A percentile compares a stretch with the other conserved stretches of the same genome.
Conservation (phyloP, 495 filamentous ascomycete genomes). For the Tetracladium setigerum region DNA sequence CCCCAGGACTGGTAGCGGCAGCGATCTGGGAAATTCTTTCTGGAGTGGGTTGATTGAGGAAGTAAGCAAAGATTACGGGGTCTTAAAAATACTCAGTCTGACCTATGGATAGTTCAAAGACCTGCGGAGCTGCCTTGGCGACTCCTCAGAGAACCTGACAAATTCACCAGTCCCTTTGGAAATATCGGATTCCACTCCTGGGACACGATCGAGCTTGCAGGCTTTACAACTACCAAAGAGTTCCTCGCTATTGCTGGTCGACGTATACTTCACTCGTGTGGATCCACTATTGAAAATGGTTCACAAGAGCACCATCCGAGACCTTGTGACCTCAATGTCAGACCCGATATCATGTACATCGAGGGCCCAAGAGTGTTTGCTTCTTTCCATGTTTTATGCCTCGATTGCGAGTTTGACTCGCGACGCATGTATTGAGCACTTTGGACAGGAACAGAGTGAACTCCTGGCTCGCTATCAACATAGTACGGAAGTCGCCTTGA, state of each 20-base stretch:
- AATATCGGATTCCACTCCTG: too few relatives aligned
- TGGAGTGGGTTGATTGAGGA: too few relatives aligned
- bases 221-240: slow-evolving; percentile 6
- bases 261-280: slow-evolving; percentile 19
- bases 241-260: slow-evolving; percentile 1
- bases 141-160: slow-evolving; percentile 7
- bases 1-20: too few relatives aligned
- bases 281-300: slow-evolving; percentile 36
- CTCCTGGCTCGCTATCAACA: slow-evolving; percentile 31
- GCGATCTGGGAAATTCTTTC: too few relatives aligned
- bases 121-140: slow-evolving; percentile 4
- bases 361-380: slow-evolving; percentile 25
- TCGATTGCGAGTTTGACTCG: slow-evolving; percentile 29
- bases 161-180: too few relatives aligned
- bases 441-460: slow-evolving; percentile 30
- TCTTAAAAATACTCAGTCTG: not conserved
- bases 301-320: slow-evolving; percentile 21
- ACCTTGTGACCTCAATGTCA: slow-evolving; percentile 29
- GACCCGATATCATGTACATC: not conserved
- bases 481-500: slow-evolving; percentile 33
- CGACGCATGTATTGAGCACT: slow-evolving; percentile 28
- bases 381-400: slow-evolving; percentile 37
- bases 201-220: too few relatives aligned
- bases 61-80: too few relatives aligned
- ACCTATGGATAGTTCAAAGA: slow-evolving; percentile 5